Conservation (phyloP, 2,329 filamentous ascomycete species). For the Coniosporium tulheliwenetii region DNA sequence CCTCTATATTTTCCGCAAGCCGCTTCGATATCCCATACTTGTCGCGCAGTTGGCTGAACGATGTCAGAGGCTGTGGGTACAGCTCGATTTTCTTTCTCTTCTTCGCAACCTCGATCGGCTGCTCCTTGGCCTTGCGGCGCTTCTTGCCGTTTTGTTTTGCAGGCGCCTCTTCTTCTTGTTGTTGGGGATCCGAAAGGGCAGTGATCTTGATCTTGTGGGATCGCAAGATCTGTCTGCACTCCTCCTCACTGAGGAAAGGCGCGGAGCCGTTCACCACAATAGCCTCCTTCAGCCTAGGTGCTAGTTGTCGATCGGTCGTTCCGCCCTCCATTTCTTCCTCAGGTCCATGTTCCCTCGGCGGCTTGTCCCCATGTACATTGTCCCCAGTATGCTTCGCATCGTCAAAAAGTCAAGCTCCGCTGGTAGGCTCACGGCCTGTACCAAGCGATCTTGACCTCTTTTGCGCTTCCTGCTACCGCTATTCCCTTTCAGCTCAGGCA, state of each 20-base stretch:
- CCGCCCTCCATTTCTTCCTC: constrained; percentile 2
- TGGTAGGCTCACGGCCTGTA: constrained; percentile 6
- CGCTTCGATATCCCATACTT: constrained; percentile 59
- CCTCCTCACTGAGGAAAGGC: constrained; percentile 43
- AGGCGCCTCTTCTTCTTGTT: constrained; percentile 17
- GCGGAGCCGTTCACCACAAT: neutral
- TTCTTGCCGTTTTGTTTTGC: constrained; percentile 24
- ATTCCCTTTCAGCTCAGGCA: constrained; percentile 5
- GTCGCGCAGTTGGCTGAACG: constrained; percentile 57
- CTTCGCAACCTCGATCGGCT: constrained; percentile 9
- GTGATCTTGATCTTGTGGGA: constrained; percentile 77
- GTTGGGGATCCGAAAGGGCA: constrained; percentile 40
- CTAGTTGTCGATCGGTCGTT: neutral
- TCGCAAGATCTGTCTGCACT: constrained; percentile 58
- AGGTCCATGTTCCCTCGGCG: too few species aligned
- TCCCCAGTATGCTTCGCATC: constrained; percentile 4
- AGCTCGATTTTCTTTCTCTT: constrained; percentile 44
- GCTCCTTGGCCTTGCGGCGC: constrained; percentile 16
- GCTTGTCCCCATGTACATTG: too few species aligned
- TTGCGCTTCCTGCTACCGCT: constrained; percentile 24
- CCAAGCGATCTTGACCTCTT: constrained; percentile 12
- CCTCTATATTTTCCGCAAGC: constrained; percentile 61
- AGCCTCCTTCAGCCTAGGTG: too few species aligned
- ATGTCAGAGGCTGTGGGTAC: constrained; percentile 63
- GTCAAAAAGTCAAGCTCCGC: constrained; percentile 29